Conservation (phyloP, 768 basidiomycete species). For the Coprinellus micaceus region DNA sequence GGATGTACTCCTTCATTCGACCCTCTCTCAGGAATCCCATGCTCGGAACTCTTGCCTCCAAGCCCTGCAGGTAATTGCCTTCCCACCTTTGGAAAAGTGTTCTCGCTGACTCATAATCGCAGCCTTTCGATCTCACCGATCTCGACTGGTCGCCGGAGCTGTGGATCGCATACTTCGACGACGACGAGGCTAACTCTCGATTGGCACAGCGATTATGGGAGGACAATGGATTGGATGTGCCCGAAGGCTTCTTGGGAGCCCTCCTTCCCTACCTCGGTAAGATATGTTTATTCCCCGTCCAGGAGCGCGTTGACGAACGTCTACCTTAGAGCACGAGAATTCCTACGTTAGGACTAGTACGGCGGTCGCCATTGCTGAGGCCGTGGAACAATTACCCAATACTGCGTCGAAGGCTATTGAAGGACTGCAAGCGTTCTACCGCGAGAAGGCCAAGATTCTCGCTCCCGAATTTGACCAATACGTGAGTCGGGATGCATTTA, state of each 20-base stretch:
- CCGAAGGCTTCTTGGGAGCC: constrained; percentile 56
- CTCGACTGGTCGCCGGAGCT: constrained; percentile 88
- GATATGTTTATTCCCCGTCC: constrained; percentile 17
- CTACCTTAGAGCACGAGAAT: constrained; percentile 64
- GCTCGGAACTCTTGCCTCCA: constrained; percentile 89
- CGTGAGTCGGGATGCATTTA: constrained; percentile 40
- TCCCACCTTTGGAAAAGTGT: neutral
- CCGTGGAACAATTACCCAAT: constrained; percentile 68
- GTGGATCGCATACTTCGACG: constrained; percentile 85
- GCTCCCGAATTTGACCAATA: constrained; percentile 93
- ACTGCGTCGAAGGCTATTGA: constrained; percentile 43
- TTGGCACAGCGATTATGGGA: constrained; percentile 87
- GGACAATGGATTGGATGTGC: constrained; percentile 89
- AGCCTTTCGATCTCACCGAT: constrained; percentile 95
- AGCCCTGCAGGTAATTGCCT: constrained; percentile 65
- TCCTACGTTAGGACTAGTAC: constrained; percentile 73
- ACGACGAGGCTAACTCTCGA: constrained; percentile 79
- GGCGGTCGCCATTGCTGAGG: constrained; percentile 73
- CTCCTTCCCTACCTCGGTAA: constrained; percentile 70
- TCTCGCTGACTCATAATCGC: constrained; percentile 4
- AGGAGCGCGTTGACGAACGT: neutral
- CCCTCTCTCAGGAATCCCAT: constrained; percentile 80
- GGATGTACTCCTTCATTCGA: constrained; percentile 63
- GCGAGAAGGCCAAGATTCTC: constrained; percentile 85
- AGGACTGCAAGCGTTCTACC: constrained; percentile 68